Percentiles rank a stretch among this genome's conserved stretches.
Evolutionary conservation across 257 asterid species (phyloP).

Genomic region (Salvia hispanica): DNA sequence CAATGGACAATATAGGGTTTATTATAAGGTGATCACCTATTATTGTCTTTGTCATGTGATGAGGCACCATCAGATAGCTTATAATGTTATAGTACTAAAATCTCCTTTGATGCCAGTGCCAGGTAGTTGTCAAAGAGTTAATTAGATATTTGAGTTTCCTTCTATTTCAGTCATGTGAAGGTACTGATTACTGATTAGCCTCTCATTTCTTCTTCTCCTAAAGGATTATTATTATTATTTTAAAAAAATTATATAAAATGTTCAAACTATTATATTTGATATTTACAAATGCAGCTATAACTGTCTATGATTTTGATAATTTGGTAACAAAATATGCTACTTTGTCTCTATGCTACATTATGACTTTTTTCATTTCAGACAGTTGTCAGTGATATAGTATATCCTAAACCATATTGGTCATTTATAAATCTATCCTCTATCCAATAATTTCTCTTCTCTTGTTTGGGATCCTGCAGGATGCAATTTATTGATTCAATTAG

Average conservation of each 20-base stretch:
- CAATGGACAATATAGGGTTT: not conserved
- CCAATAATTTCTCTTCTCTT: slow-evolving; percentile 24
- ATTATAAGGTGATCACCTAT: not conserved
- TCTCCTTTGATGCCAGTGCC: not conserved
- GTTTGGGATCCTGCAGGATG: slow-evolving; percentile 33
- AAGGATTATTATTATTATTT: not conserved
- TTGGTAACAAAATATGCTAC: slow-evolving; percentile 11
- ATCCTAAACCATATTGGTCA: slow-evolving; percentile 14
- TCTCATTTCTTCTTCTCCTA: not conserved
- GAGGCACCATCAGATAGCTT: slow-evolving; percentile 18
- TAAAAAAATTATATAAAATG: not conserved
- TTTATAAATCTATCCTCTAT: slow-evolving; percentile 17
- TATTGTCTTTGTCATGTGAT: not conserved
- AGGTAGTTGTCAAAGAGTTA: not conserved
- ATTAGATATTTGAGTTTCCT: slow-evolving; percentile 11
- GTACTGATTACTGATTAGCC: not conserved
- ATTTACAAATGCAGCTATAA: not conserved
- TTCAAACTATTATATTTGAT: not conserved
- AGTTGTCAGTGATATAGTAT: not conserved
- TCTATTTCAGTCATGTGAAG: not conserved
- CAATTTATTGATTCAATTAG: slow-evolving; percentile 17
- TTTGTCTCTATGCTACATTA: slow-evolving; percentile 5
- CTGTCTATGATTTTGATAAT: not conserved
- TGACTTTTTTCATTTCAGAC: not conserved
- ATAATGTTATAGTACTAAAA: not conserved